Evolutionary conservation across 202 grass and related monocot genomes (phyloP).

Genomic region (Setaria viridis): DNA sequence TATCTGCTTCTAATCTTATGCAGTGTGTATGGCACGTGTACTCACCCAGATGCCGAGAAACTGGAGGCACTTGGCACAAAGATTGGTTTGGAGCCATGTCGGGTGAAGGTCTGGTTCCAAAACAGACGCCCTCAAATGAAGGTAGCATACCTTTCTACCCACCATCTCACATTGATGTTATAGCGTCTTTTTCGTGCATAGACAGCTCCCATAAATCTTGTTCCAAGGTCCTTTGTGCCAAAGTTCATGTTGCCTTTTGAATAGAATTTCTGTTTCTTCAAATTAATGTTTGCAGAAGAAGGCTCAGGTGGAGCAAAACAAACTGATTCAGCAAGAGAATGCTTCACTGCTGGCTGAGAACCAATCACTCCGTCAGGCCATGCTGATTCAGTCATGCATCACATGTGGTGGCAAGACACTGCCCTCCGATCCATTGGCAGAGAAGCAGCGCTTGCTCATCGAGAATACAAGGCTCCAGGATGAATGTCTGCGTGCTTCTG

Average conservation of each 20-base stretch:
- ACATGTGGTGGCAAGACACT: conserved; percentile 24
- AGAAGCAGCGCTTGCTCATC: conserved; percentile 19
- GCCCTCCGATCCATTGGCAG: background rate
- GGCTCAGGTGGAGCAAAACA: conserved; percentile 13
- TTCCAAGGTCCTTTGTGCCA: background rate
- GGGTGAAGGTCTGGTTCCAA: conserved; percentile 65
- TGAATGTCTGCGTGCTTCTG: background rate
- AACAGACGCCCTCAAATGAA: conserved; percentile 26
- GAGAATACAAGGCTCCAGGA: conserved; percentile 49
- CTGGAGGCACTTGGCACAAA: conserved; percentile 23
- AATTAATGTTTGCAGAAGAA: conserved; percentile 32
- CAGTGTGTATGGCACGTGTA: conserved; percentile 35
- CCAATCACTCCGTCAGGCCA: conserved; percentile 3
- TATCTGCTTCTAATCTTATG: background rate
- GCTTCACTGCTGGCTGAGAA: conserved; percentile 40
- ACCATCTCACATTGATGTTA: background rate
- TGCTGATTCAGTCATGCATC: conserved; percentile 23
- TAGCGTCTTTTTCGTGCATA: background rate
- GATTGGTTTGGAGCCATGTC: background rate
- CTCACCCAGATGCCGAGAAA: conserved; percentile 38
- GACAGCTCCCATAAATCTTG: background rate
- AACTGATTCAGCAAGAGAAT: conserved; percentile 23
- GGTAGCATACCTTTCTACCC: background rate
- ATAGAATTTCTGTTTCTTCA: background rate
- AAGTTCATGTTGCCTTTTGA: background rate